Base-by-base conservation (phyloP, 2,329 filamentous ascomycete species). In the Tolypocladium sp. region DNA sequence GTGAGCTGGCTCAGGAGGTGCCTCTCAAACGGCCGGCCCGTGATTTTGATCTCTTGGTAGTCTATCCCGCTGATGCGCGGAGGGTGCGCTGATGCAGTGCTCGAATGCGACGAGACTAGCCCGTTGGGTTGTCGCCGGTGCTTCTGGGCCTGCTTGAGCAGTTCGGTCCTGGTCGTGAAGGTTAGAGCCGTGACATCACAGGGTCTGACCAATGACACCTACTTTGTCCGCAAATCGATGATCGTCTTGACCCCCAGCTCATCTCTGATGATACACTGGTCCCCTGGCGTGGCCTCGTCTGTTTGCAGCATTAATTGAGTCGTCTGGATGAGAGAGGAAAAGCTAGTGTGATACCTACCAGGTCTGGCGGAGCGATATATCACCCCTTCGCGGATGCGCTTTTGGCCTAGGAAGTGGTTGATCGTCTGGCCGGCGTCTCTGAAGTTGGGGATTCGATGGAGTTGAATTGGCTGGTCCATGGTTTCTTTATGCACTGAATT, bases 151-250 rank as follows among this genome's bases (percentile, higher is more conserved):
- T 88, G 86, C 68, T 86, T 83, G 62, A 84, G 77, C 67, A 91
- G 88, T 72, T 93, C 90, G 27, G 89, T 91, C 64, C 87, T 89
- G 52, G 30, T 41, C 46, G 22, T 51, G 7, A 10, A n/a, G 25
- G 58, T 53, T 2, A 53, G 30, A 12, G 9, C 5, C 30, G 30
- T 13, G 10, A 5, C 12, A 7, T 10, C 10, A 8, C 7, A 7
- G 30, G 30, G 20, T n/a, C 20, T 6, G 8, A 2, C 20, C 20
- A 4, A 35, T 1, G 30, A 15, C 46, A 5, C 72, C 61, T 79
- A 90, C 85, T 87, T 85, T 62, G 91, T 90, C 59, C 92, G 83
- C 13, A 96, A 77, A 74, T 96, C 92, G 61, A 96, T 82, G 46
- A 96, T 82, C 2, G 86, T 90, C 64, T 80, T 83, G 63, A 96